Base-by-base conservation (phyloP, 176 grass and related monocot genomes). In the Panicum miliaceum region DNA sequence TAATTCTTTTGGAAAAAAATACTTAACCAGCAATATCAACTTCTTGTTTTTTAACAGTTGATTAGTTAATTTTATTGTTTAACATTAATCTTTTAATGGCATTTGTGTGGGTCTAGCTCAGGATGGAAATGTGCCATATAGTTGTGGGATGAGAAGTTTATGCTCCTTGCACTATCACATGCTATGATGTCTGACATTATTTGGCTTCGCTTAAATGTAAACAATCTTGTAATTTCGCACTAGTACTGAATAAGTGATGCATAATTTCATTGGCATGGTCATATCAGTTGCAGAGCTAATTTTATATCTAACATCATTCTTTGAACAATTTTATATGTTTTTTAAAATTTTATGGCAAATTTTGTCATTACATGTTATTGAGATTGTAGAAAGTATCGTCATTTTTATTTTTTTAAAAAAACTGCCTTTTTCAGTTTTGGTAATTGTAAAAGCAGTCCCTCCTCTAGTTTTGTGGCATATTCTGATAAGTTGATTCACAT, bases 221-320 rank as follows among this genome's bases (percentile, higher is more conserved):
- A 15, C 50, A 64, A 68, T 82, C 64, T 70, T 79, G 29, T 41
- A 66, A 43, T 69, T 76, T 23, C 1, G 34, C 29, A 61, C n/a
- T 80, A 32, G 46, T 87, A 75, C 68, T 76, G 27, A n/a, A 48
- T 68, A 69, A 69, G 62, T 9, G 16, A 76, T 76, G 27, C 50
- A 56, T 67, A 81, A 47, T 81, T 23, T 66, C 38, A 59, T 82
- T 52, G 32, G n/a, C 37, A 22, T 60, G 18, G 25, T 10, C 15
- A 3, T 69, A 71, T 52, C 34, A 8, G 42, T 35, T 22, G 16
- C 68, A 12, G 23, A 41, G n/a, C 63, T 67, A 8, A 8, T 71
- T 41, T 77, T 61, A 52, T 13, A 42, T 59, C 36, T 60, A 66
- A 0, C 35, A 61, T 35, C 42, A 3, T 80, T 23, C 40, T 64